Percentiles rank a stretch among this genome's conserved stretches.
phyloP scores from a whole-genome alignment of 495 filamentous ascomycete genomes.

The Penicillium psychrofluorescens region DNA sequence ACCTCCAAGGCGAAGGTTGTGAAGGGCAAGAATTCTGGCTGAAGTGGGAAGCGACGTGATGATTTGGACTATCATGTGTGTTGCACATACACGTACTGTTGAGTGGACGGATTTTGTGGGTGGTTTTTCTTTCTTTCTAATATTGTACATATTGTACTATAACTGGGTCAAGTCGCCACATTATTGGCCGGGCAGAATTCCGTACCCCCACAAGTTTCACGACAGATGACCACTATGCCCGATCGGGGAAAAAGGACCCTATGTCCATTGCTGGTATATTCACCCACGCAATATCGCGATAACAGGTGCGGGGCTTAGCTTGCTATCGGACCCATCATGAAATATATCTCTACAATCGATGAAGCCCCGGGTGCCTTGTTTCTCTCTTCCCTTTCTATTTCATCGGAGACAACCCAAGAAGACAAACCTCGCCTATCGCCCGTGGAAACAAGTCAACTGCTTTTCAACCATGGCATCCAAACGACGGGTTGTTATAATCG shows the following conservation, averaged over 20 bases:
- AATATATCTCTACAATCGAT: conserved; percentile 3
- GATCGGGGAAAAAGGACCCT: conserved; percentile 5
- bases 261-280: conserved; percentile 9
- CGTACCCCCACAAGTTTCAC: too few relatives aligned
- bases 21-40: too few relatives aligned
- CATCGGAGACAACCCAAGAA: conserved; percentile 1
- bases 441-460: conserved; percentile 1
- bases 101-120: too few relatives aligned
- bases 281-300: conserved; percentile 4
- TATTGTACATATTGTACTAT: too few relatives aligned
- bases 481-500: conserved; percentile 43
- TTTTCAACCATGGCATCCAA: conserved; percentile 12
- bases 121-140: too few relatives aligned
- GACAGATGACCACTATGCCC: background rate
- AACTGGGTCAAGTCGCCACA: too few relatives aligned
- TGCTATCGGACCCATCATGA: background rate
- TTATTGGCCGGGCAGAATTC: too few relatives aligned
- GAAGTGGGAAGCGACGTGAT: too few relatives aligned
- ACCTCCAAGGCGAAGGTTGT: conserved; percentile 8
- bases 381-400: background rate
- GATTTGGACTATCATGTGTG: too few relatives aligned
- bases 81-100: too few relatives aligned
- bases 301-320: conserved; percentile 12
- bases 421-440: conserved; percentile 1
- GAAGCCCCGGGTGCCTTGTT: background rate